Evolutionary conservation across 257 asterid genomes (phyloP), one percentile per base, ranked within the genome.

Genomic region (Gynochthodes officinalis): DNA sequence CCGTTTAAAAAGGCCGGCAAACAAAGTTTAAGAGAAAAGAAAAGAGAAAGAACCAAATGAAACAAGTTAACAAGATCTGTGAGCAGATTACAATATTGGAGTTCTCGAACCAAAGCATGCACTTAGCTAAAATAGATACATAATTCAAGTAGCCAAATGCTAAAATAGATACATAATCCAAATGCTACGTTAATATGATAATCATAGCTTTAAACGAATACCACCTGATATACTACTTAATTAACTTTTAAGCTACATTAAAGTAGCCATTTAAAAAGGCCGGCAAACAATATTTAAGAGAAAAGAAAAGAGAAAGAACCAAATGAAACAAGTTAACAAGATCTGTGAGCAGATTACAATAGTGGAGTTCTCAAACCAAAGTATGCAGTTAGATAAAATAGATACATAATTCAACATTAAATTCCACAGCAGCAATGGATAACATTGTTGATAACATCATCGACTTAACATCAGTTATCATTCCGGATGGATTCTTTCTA

Each of bases 1-100:
- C 57, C 62, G 35, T 43, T 69, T 35, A 50, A 59, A 21, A 37
- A 71, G 63, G 62, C 50, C 14, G 46, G 73, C 37, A 35, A 52
- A 50, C 23, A 12, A 69, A 4, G 10, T 50, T 5, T 32, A 68
- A 50, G 73, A 54, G 55, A 49, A 68, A n/a, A 39, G n/a, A n/a
- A n/a, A n/a, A n/a, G n/a, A n/a, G n/a, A n/a, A n/a, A n/a, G n/a
- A 49, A 27, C 49, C 57, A 35, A 68, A 18, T 25, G 73, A 39
- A 7, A 33, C 16, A 69, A 13, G 61, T 42, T n/a, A 52, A 35
- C 13, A 35, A 69, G 73, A 69, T 15, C 25, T 2, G 11, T 27
- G 48, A 67, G 72, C 40, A 48, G 72, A 46, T 67, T 48, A 48
- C 10, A 67, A 19, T 60, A 21, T 49, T 32, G 61, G 37, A 68